Conservation (phyloP, 2,329 filamentous ascomycete genomes). For the Neonectria sp. region DNA sequence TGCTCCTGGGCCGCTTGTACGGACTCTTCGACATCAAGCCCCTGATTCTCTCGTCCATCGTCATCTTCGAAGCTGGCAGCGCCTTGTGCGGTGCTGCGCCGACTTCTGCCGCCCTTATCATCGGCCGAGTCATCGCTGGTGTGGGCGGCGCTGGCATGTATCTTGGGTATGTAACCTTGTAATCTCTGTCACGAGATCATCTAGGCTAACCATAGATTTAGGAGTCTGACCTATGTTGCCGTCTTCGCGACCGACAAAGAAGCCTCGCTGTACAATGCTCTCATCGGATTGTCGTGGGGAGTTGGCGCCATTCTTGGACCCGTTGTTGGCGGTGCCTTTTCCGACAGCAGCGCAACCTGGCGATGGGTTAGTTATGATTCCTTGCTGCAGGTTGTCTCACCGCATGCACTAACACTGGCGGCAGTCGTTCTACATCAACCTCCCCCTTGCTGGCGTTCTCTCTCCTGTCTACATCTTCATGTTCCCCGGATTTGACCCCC, state of each 20-base stretch:
- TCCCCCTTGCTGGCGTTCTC: constrained; percentile 56
- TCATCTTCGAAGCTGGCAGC: constrained; percentile 48
- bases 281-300: constrained; percentile 53
- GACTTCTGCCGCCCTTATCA: constrained; percentile 59
- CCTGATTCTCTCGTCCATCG: constrained; percentile 37
- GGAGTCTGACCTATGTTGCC: constrained; percentile 27
- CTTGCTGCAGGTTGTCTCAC: not conserved
- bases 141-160: constrained; percentile 56
- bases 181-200: not conserved
- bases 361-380: constrained; percentile 48
- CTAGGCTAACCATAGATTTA: not conserved
- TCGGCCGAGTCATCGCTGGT: constrained; percentile 59
- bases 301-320: constrained; percentile 60
- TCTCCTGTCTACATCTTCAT: constrained; percentile 61
- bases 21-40: constrained; percentile 44
- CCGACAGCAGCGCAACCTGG: constrained; percentile 57
- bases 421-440: constrained; percentile 67
- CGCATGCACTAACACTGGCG: not conserved
- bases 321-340: constrained; percentile 61
- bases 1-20: constrained; percentile 18
- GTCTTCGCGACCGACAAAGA: constrained; percentile 17
- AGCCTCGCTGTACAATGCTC: constrained; percentile 33
- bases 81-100: constrained; percentile 57
- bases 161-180: constrained; percentile 10
- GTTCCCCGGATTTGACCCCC: constrained; percentile 53